Base-by-base conservation (phyloP, 106 monocot species). In the Platanthera guangdongensis region DNA sequence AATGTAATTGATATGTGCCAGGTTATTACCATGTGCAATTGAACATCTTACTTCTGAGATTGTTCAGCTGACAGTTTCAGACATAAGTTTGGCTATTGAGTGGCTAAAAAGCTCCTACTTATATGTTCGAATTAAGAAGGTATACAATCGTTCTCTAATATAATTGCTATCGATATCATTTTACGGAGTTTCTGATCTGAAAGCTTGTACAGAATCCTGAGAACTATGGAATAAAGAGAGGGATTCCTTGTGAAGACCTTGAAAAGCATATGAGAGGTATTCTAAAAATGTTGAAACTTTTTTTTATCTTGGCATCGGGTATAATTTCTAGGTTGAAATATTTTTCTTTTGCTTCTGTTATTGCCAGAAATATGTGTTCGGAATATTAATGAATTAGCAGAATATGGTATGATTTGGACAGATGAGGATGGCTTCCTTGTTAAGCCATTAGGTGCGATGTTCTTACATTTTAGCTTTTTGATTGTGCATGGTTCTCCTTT, bases 21-120 rank as follows among this genome's bases (percentile, higher is more conserved):
- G 96, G 75, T 85, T 97, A 75, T 87, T 94, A 59, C 62, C 91
- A 80, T 91, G 91, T 81, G 91, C 84, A 65, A 82, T 84, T 54
- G 96, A 97, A 83, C 96, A 97, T 86, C 79, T 97, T 47, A 94
- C 89, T 83, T 91, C 93, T 57, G 96, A 97, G 80, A 94, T 97
- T 69, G 91, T 89, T 72, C 93, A 89, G 80, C 77, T 97, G 72
- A 94, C 89, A 65, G 80, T 97, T 63, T 89, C 93, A 59, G 93
- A 97, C 79, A 91, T 97, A 67, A 86, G 86, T 73, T 83, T 91
- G 87, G 96, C 96, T 19, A 91, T 97, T 78, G 89, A 94, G 74
- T 97, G 96, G 96, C 75, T 97, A 51, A 97, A 97, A 79, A 91
- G 91, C 53, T 97, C 93, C 9, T 97, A 94, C 74, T 76, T 97